These are phyloP conservation scores for Termitomyces sp. DNA, from an alignment of 768 basidiomycete species.

Conservation along the genomic window DNA sequence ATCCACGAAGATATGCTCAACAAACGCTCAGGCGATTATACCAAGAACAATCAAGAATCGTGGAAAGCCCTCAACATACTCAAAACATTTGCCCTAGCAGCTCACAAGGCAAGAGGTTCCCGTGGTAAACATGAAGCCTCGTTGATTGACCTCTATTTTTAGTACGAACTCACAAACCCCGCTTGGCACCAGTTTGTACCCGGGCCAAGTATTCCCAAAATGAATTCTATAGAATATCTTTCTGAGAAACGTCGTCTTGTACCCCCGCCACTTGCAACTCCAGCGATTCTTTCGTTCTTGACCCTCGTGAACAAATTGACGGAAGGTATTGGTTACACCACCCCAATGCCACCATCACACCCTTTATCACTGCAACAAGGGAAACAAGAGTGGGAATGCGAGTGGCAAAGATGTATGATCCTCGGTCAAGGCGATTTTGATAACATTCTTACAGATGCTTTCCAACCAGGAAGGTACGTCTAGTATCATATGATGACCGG, in stretches of 20 bases:
- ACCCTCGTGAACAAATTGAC: slow-evolving; percentile 43
- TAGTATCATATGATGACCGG: not conserved
- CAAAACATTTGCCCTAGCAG: slow-evolving; percentile 64
- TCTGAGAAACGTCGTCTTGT: slow-evolving; percentile 41
- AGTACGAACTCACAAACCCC: slow-evolving; percentile 61
- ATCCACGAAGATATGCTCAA: not conserved
- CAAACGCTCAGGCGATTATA: slow-evolving; percentile 41
- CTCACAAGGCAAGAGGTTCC: slow-evolving; percentile 43
- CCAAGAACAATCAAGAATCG: slow-evolving; percentile 32
- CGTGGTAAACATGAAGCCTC: not conserved
- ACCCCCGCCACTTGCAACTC: slow-evolving; percentile 61
- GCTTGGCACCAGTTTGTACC: slow-evolving; percentile 58
- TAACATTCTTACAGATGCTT: slow-evolving; percentile 40
- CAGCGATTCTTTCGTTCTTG: slow-evolving; percentile 71
- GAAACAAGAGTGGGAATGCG: slow-evolving; percentile 63
- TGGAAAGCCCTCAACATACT: slow-evolving; percentile 48
- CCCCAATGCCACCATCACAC: slow-evolving; percentile 31
- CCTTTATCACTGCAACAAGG: slow-evolving; percentile 21
- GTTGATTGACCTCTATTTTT: slow-evolving; percentile 10
- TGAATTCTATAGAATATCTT: slow-evolving; percentile 36
- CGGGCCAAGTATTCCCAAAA: slow-evolving; percentile 21
- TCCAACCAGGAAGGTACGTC: slow-evolving; percentile 54
- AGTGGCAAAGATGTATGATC: slow-evolving; percentile 59
- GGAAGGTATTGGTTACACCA: slow-evolving; percentile 23
- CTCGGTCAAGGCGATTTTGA: slow-evolving; percentile 28